Percentiles rank a stretch among this genome's conserved stretches.
These are phyloP conservation scores for Melastoma candidum DNA, from an alignment of 441 rosid species.

Conservation along the genomic window DNA sequence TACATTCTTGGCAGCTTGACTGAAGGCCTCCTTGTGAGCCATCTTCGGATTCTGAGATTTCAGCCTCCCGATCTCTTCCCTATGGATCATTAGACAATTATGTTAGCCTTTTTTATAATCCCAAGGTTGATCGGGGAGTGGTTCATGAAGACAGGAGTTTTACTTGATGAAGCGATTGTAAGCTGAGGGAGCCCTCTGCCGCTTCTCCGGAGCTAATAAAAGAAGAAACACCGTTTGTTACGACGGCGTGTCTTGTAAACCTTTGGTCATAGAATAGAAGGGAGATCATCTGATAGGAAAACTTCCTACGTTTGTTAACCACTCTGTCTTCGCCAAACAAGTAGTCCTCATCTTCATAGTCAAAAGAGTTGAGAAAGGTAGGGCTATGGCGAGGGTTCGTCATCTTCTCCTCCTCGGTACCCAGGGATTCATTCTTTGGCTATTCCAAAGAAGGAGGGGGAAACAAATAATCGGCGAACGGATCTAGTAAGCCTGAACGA, in stretches of 20 bases:
- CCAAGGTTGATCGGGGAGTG: neutral
- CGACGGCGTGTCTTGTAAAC: too few species aligned
- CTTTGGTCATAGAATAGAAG: too few species aligned
- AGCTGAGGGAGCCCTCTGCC: constrained; percentile 96
- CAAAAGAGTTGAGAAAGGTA: constrained; percentile 41
- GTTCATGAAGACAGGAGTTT: constrained; percentile 6
- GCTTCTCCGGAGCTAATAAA: constrained; percentile 84
- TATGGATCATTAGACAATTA: constrained; percentile 15
- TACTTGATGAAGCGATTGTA: constrained; percentile 95
- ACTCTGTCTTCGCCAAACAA: constrained; percentile 34
- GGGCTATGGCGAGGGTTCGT: constrained; percentile 30
- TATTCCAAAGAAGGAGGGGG: constrained; percentile 12
- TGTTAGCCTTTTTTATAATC: neutral
- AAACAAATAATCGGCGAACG: neutral
- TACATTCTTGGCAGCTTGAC: constrained; percentile 96
- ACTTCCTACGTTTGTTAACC: constrained; percentile 71
- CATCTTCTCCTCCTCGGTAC: constrained; percentile 25
- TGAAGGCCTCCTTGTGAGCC: constrained; percentile 95
- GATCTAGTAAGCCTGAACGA: neutral
- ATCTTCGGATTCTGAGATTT: constrained; percentile 83
- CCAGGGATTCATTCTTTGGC: constrained; percentile 32
- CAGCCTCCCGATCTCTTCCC: constrained; percentile 93
- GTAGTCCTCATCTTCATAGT: constrained; percentile 57
- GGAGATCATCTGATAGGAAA: neutral
- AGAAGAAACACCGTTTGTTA: neutral